phyloP scores from a whole-genome alignment of 1,284 basidiomycete genomes.

The Waitea zeae region DNA sequence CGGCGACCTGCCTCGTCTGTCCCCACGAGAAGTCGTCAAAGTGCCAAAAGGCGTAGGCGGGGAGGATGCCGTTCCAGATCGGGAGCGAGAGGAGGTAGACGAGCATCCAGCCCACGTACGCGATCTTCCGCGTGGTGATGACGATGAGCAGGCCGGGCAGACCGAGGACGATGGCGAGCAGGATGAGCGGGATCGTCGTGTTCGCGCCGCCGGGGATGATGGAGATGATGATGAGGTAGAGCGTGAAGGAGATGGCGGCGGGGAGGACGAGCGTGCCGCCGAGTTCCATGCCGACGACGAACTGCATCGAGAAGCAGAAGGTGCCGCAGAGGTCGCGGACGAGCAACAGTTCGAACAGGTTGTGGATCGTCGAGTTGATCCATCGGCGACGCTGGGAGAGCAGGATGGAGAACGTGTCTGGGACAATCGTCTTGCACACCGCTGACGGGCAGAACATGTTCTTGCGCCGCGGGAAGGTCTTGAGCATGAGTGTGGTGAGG shows the following conservation, averaged over 20 bases:
- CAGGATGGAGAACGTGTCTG: slow-evolving; percentile 87
- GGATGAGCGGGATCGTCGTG: slow-evolving; percentile 88
- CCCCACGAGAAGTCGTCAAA: slow-evolving; percentile 99
- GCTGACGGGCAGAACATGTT: slow-evolving; percentile 99
- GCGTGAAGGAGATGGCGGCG: slow-evolving; percentile 92
- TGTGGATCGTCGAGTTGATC: slow-evolving; percentile 99
- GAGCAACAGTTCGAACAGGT: slow-evolving; percentile 83
- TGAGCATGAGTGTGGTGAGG: slow-evolving; percentile 87
- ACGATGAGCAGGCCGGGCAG: slow-evolving; percentile 91
- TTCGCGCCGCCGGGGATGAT: slow-evolving; percentile 65
- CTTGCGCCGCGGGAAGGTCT: slow-evolving; percentile 98
- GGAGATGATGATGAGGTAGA: slow-evolving; percentile 80
- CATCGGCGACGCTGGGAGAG: slow-evolving; percentile 95
- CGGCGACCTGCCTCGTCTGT: slow-evolving; percentile 78
- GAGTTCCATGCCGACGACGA: slow-evolving; percentile 96
- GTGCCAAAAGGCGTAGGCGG: slow-evolving; percentile 95
- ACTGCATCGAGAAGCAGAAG: slow-evolving; percentile 97
- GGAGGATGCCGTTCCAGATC: slow-evolving; percentile 91
- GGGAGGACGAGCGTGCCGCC: slow-evolving; percentile 92
- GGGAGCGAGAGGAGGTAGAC: slow-evolving; percentile 87
- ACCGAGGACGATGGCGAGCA: slow-evolving; percentile 88
- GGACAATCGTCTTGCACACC: slow-evolving; percentile 95
- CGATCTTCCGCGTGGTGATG: slow-evolving; percentile 84
- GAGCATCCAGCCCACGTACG: slow-evolving; percentile 95
- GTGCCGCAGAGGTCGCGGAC: slow-evolving; percentile 92